Conservation (phyloP, 345 rosid species). For the Salix udensis region DNA sequence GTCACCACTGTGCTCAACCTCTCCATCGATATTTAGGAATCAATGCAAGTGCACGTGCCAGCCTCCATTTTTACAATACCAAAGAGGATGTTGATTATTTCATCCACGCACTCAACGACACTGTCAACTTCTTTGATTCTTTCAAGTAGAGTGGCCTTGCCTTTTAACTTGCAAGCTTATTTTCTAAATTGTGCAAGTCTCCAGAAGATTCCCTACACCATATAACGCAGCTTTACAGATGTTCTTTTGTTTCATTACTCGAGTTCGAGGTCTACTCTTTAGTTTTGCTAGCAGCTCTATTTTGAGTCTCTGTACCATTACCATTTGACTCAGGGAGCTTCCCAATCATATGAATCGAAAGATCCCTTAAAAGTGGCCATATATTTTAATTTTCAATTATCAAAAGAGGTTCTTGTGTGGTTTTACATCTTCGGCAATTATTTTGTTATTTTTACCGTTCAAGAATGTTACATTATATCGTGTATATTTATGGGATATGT, state of each 20-base stretch:
- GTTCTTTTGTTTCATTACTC: neutral
- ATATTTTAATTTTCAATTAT: too few species aligned
- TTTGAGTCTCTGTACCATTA: too few species aligned
- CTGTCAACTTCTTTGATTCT: slow-evolving; percentile 73
- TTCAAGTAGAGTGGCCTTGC: slow-evolving; percentile 39
- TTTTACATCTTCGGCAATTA: too few species aligned
- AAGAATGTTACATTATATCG: too few species aligned
- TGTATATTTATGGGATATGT: too few species aligned
- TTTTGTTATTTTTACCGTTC: too few species aligned
- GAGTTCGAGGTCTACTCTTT: too few species aligned
- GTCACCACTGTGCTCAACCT: slow-evolving; percentile 97
- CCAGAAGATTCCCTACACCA: neutral
- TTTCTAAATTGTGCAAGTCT: neutral
- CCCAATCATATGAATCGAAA: too few species aligned
- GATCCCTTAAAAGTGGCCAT: too few species aligned
- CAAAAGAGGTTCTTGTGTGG: too few species aligned
- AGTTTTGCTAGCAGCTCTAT: too few species aligned
- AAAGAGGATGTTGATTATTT: slow-evolving; percentile 80
- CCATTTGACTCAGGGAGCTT: too few species aligned
- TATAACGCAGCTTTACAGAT: neutral
- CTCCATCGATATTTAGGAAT: slow-evolving; percentile 81
- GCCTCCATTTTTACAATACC: slow-evolving; percentile 89
- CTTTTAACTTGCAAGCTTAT: neutral
- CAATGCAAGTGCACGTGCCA: slow-evolving; percentile 84
- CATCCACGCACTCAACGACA: slow-evolving; percentile 62